A percentile compares a stretch with the other conserved stretches of the same genome.
These are phyloP conservation scores for Trichoderma hamatum DNA, from an alignment of 2,329 filamentous ascomycete genomes.

Conservation along the genomic window DNA sequence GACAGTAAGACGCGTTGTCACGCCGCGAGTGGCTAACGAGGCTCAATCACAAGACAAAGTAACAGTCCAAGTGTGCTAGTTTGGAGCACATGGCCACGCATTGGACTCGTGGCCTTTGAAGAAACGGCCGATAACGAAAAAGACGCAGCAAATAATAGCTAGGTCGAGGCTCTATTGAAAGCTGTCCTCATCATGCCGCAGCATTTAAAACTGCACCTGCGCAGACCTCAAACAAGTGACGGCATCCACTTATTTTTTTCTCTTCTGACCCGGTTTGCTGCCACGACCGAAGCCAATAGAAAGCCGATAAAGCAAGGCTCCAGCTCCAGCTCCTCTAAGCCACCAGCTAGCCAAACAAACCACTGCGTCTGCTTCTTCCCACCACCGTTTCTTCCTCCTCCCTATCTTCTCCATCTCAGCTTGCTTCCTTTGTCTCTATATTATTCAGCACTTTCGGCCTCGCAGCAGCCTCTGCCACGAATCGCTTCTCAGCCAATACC, in stretches of 20 bases:
- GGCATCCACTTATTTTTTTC: conserved; percentile 21
- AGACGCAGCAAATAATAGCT: background rate
- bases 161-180: conserved; percentile 2
- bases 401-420: background rate
- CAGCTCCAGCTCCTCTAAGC: conserved; percentile 15
- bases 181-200: conserved; percentile 27
- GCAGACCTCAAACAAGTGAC: conserved; percentile 4
- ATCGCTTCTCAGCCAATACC: background rate
- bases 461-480: background rate
- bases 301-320: conserved; percentile 20
- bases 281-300: conserved; percentile 18
- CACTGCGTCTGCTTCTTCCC: conserved; percentile 3
- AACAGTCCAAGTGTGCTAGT: background rate
- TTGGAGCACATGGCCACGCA: conserved; percentile 10
- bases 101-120: background rate
- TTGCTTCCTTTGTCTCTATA: background rate
- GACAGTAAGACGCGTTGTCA: background rate
- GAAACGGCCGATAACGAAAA: background rate
- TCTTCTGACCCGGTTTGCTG: conserved; percentile 5
- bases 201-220: background rate
- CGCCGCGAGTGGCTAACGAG: background rate
- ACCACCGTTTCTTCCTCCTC: background rate
- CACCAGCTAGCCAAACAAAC: conserved; percentile 14
- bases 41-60: conserved; percentile 18
- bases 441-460: background rate